A percentile compares a stretch with the other conserved stretches of the same genome.
These are phyloP conservation scores for Nyctanthes arbortristis DNA, from an alignment of 257 asterid genomes.

Conservation along the genomic window DNA sequence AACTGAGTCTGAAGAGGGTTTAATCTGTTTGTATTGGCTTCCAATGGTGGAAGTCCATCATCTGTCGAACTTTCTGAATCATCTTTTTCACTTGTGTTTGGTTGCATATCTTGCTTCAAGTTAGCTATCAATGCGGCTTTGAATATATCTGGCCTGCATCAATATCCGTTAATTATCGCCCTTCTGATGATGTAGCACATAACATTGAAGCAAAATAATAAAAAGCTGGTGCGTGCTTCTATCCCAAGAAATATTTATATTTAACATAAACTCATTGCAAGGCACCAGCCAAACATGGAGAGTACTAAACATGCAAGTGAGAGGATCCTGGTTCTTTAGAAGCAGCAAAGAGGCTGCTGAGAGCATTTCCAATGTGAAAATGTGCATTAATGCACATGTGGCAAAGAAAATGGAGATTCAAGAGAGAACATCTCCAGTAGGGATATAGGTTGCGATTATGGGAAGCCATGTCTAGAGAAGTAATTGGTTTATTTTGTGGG, in stretches of 20 bases:
- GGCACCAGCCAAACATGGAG: background rate
- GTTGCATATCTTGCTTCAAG: constrained; percentile 27
- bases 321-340: background rate
- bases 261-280: too few relatives aligned
- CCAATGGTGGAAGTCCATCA: constrained; percentile 83
- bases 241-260: background rate
- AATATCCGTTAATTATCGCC: background rate
- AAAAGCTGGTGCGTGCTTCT: background rate
- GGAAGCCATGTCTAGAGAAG: too few relatives aligned
- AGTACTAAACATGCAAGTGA: background rate
- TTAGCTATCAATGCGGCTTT: constrained; percentile 32
- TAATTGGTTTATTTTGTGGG: too few relatives aligned
- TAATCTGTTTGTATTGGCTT: constrained; percentile 79
- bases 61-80: constrained; percentile 43
- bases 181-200: background rate
- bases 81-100: constrained; percentile 29
- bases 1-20: constrained; percentile 42
- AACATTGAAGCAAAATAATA: background rate
- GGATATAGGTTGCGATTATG: too few relatives aligned
- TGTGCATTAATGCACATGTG: too few relatives aligned
- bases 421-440: too few relatives aligned
- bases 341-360: background rate
- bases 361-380: background rate
- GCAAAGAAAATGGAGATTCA: background rate
- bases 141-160: constrained; percentile 69